Conservation (phyloP, 805 yeast genomes). For the Zygotorulaspora sp. region DNA sequence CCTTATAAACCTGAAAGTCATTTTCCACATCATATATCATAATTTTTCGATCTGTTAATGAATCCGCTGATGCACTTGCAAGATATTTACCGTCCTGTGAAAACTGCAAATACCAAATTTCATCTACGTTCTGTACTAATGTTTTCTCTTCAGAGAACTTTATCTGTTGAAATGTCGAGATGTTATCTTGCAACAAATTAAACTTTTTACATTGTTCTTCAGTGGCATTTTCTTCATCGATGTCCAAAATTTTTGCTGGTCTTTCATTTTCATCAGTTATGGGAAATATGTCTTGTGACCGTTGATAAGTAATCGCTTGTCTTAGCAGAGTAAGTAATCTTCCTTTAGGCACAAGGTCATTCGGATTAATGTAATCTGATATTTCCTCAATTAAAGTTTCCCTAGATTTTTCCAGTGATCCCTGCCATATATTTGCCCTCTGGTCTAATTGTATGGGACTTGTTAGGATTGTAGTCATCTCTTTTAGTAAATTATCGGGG, state of each 20-base stretch:
- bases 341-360: slow-evolving; percentile 49
- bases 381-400: slow-evolving; percentile 40
- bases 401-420: slow-evolving; percentile 37
- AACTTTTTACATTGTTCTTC: slow-evolving; percentile 7
- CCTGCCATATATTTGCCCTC: slow-evolving; percentile 32
- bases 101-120: slow-evolving; percentile 80
- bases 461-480: slow-evolving; percentile 34
- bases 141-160: slow-evolving; percentile 22
- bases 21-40: slow-evolving; percentile 61
- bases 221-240: not conserved
- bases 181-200: slow-evolving; percentile 22
- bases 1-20: slow-evolving; percentile 38
- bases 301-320: slow-evolving; percentile 50
- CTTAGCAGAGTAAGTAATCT: slow-evolving; percentile 47
- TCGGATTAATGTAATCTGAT: slow-evolving; percentile 46
- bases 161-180: slow-evolving; percentile 19
- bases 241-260: not conserved
- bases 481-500: slow-evolving; percentile 30
- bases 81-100: slow-evolving; percentile 71
- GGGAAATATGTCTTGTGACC: slow-evolving; percentile 35
- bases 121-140: slow-evolving; percentile 51
- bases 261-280: slow-evolving; percentile 29
- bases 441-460: slow-evolving; percentile 16
- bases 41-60: slow-evolving; percentile 44
- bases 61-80: slow-evolving; percentile 69